These are phyloP conservation scores for Candida labiduridarum DNA, from an alignment of 1,139 yeast species.

Conservation along the genomic window DNA sequence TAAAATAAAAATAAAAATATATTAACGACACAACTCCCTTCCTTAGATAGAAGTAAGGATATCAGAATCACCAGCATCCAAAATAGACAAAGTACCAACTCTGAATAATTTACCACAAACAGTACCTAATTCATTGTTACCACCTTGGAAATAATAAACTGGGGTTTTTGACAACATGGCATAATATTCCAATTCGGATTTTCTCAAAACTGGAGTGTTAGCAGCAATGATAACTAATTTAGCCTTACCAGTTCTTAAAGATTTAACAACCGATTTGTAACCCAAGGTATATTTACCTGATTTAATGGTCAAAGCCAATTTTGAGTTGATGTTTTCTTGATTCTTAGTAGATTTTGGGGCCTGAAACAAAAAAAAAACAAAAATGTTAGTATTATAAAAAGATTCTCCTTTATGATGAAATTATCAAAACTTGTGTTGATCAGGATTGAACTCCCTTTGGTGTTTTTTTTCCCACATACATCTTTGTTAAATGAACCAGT, in stretches of 20 bases:
- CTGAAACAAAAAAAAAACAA: constrained; percentile 35
- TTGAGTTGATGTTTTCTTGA: constrained; percentile 96
- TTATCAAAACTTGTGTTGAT: not conserved
- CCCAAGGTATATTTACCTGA: constrained; percentile 99
- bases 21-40: constrained; percentile 15
- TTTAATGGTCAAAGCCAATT: constrained; percentile 97
- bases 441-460: too few relatives aligned
- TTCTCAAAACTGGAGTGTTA: constrained; percentile 99
- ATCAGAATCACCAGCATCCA: constrained; percentile 99
- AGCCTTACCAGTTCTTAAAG: constrained; percentile 98
- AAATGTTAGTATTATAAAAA: not conserved
- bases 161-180: constrained; percentile 99
- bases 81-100: constrained; percentile 94
- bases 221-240: constrained; percentile 98
- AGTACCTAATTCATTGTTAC: constrained; percentile 99
- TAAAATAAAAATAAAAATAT: too few relatives aligned
- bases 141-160: constrained; percentile 99
- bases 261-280: constrained; percentile 98
- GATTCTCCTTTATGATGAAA: not conserved
- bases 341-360: constrained; percentile 88
- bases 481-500: not conserved
- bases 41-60: constrained; percentile 64
- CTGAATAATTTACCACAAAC: constrained; percentile 99
- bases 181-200: constrained; percentile 99
- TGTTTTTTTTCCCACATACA: constrained; percentile 7